Evolutionary conservation across 129 eudicot genomes (phyloP), one percentile per base, ranked within the genome.

Genomic region (Flaveria linearis): DNA sequence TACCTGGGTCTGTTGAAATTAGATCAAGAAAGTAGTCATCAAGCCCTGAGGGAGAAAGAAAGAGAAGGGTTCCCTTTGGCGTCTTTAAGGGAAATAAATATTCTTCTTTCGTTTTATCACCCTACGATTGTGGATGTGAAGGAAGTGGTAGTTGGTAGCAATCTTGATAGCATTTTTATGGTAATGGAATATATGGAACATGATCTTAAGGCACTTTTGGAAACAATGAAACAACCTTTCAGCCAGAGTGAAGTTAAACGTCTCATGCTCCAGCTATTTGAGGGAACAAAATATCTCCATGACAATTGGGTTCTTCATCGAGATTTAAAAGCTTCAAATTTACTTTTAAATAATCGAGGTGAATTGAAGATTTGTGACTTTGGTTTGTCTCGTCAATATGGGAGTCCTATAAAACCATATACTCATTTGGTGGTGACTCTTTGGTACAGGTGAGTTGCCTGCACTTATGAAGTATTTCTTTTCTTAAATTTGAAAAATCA

Each of bases 111-210:
- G 16, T 82, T 93, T 77, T 85, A 91, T 77, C 98, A 93, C 71
- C 88, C 97, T 7, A 88, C 97, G 46, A 85, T 91, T 71, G 98
- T 93, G 39, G 96, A 93, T 86, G 98, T 93, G 46, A 93, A 93
- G 68, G 98, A 93, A 85, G 96, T 93, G 50, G 98, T 93, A 3
- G 96, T 93, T 52, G 98, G 98, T 9, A 91, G 91, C 72, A 93
- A 78, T 69, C 98, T 90, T 41, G 98, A 93, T 73, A 87, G 91
- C 72, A 93, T 93, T 36, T 93, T 85, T 73, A 88, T 93, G 98
- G 98, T 85, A 52, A 93, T 93, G 98, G 98, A 93, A 79, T 93
- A 93, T 87, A 91, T 93, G 98, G 98, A 93, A 76, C 98, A 93
- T 86, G 97, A 93, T 83, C 96, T 93, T 17, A 91, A 93, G 77